Percentiles rank a stretch among this genome's conserved stretches.
phyloP scores from a whole-genome alignment of 1,284 basidiomycete genomes.

The Athelia sp. region DNA sequence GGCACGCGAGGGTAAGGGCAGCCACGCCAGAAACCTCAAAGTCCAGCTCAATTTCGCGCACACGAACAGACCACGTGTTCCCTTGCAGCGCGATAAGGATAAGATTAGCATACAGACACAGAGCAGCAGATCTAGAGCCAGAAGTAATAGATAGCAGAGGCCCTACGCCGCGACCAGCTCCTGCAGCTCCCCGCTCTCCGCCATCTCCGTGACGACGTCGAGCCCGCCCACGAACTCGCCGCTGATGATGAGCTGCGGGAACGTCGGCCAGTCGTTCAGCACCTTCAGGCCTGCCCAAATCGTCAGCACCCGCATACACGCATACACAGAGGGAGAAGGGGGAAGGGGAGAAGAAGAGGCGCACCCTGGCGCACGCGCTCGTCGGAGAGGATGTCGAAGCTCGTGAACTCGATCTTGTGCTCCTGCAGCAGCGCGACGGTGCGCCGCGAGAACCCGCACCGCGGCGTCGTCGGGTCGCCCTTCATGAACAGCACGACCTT shows the following conservation, averaged over 20 bases:
- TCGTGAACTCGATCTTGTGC: constrained; percentile 66
- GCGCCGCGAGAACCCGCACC: constrained; percentile 92
- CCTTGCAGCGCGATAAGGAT: too few relatives aligned
- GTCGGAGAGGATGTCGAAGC: constrained; percentile 90
- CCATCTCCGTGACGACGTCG: constrained; percentile 78
- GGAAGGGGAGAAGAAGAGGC: constrained; percentile 8
- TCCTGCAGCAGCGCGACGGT: constrained; percentile 83
- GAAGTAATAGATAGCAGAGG: neutral
- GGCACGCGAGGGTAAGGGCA: too few relatives aligned
- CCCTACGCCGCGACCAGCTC: constrained; percentile 18
- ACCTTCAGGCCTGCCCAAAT: constrained; percentile 51
- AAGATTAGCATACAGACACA: too few relatives aligned
- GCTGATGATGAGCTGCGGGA: constrained; percentile 91
- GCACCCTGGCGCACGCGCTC: constrained; percentile 54
- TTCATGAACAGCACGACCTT: constrained; percentile 97
- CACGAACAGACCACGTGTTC: too few relatives aligned
- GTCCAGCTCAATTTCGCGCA: too few relatives aligned
- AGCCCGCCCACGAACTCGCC: constrained; percentile 95
- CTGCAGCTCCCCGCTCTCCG: constrained; percentile 42
- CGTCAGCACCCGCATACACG: too few relatives aligned
- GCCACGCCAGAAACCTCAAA: too few relatives aligned
- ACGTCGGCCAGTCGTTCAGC: constrained; percentile 93
- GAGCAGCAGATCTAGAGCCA: too few relatives aligned
- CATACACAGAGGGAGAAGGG: neutral
- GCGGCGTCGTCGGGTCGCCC: constrained; percentile 79